Evolutionary conservation across 352 stramenopile species (phyloP).

Genomic region (Pythium plurisporium): DNA sequence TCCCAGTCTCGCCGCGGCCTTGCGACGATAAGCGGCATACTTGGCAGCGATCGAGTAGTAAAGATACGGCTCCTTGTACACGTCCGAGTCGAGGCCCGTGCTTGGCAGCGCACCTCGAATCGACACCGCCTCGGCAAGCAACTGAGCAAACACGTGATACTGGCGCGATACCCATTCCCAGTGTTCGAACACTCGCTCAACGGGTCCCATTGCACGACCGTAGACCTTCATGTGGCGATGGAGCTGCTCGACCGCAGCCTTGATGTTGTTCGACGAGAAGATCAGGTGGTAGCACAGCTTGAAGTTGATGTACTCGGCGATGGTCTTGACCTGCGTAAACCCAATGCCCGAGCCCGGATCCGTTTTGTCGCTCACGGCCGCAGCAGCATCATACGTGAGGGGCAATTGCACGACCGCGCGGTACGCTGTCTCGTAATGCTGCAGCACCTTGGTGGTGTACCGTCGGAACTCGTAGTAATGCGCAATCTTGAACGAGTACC

Average conservation of each 20-base stretch:
- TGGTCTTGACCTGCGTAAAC: constrained; percentile 69
- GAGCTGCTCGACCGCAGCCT: constrained; percentile 79
- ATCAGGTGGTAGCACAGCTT: constrained; percentile 88
- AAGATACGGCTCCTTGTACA: constrained; percentile 87
- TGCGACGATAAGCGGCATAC: constrained; percentile 73
- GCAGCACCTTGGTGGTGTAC: constrained; percentile 81
- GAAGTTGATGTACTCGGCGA: constrained; percentile 86
- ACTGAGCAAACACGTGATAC: constrained; percentile 86
- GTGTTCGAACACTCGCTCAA: constrained; percentile 69
- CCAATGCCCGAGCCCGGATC: constrained; percentile 34
- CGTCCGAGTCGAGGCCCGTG: constrained; percentile 63
- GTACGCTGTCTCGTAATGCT: constrained; percentile 84
- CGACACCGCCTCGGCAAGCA: constrained; percentile 65
- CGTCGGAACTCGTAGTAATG: constrained; percentile 88
- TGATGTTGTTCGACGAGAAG: constrained; percentile 81
- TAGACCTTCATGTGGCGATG: constrained; percentile 79
- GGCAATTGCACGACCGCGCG: constrained; percentile 53
- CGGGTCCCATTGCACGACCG: constrained; percentile 39
- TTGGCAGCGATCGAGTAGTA: constrained; percentile 84
- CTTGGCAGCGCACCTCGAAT: constrained; percentile 54
- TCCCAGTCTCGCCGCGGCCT: constrained; percentile 54
- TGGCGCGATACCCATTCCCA: constrained; percentile 84
- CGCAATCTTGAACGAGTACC: constrained; percentile 87
- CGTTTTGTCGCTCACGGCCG: constrained; percentile 22
- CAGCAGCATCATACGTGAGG: constrained; percentile 30